phyloP scores from a whole-genome alignment of 768 basidiomycete genomes.

The Pholiota microspora region DNA sequence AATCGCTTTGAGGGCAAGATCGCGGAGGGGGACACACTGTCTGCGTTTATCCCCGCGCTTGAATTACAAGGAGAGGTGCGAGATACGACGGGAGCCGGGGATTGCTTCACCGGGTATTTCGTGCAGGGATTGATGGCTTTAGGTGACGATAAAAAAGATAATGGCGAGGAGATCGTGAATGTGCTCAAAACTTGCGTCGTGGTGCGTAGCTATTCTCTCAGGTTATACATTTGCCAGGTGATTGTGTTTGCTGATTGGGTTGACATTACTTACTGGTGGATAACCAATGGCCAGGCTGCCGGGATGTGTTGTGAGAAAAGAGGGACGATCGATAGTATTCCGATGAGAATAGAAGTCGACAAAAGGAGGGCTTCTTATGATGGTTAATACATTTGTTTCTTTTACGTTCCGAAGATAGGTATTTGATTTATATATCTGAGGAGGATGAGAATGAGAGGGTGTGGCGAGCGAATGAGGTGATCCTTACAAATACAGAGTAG shows the following conservation, averaged over 20 bases:
- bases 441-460: neutral
- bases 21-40: slow-evolving; percentile 14
- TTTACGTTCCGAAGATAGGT: neutral
- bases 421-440: neutral
- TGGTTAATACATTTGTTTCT: neutral
- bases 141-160: slow-evolving; percentile 28
- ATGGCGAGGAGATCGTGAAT: slow-evolving; percentile 27
- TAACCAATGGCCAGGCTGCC: slow-evolving; percentile 47
- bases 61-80: slow-evolving; percentile 34
- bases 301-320: slow-evolving; percentile 58
- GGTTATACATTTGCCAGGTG: neutral
- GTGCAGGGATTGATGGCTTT: slow-evolving; percentile 51
- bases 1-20: neutral
- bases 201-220: slow-evolving; percentile 27
- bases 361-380: slow-evolving; percentile 20
- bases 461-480: neutral
- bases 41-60: slow-evolving; percentile 46
- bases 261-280: neutral
- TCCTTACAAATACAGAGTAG: neutral
- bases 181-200: slow-evolving; percentile 40
- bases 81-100: slow-evolving; percentile 66
- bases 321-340: slow-evolving; percentile 60
- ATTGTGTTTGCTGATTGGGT: neutral
- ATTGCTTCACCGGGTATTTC: slow-evolving; percentile 63
- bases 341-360: slow-evolving; percentile 38